Percentiles rank a stretch among this genome's conserved stretches.
phyloP scores from a whole-genome alignment of 176 grass and related monocot species.

The Secale cereale region DNA sequence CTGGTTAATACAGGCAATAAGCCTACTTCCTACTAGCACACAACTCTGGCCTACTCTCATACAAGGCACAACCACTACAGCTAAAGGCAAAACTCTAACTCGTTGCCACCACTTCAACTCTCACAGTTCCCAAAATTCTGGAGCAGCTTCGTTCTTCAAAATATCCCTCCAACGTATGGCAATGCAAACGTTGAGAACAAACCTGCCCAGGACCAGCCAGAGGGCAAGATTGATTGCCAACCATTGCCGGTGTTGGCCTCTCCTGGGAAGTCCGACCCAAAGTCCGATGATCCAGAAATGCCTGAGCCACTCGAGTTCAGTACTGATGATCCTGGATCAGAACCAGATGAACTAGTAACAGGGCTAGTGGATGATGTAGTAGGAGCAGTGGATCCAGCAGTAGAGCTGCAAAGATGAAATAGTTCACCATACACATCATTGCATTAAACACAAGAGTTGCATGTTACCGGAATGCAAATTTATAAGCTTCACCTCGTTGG shows the following conservation, averaged over 20 bases:
- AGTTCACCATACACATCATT: neutral
- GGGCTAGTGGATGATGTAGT: conserved; percentile 24
- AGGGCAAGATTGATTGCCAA: conserved; percentile 5
- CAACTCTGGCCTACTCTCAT: conserved; percentile 3
- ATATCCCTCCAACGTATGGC: conserved; percentile 3
- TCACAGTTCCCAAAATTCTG: neutral
- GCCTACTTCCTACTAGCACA: conserved; percentile 8
- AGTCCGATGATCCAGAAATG: conserved; percentile 27
- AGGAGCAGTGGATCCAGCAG: conserved; percentile 15
- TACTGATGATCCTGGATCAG: conserved; percentile 52
- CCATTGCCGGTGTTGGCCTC: neutral
- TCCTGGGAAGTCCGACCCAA: conserved; percentile 35
- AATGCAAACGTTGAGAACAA: conserved; percentile 29
- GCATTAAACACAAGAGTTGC: neutral
- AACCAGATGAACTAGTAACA: conserved; percentile 29
- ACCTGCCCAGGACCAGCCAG: conserved; percentile 17
- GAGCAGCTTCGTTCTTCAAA: conserved; percentile 20
- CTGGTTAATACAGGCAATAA: neutral
- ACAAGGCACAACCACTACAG: neutral
- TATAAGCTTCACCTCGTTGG: conserved; percentile 37
- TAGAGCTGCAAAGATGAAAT: conserved; percentile 42
- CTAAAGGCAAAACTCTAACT: neutral
- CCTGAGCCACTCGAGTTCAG: conserved; percentile 41
- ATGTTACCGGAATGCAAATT: conserved; percentile 11
- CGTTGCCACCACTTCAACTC: conserved; percentile 3